phyloP scores from a whole-genome alignment of 169 alveolate species.

The Eimeria necatrix region DNA sequence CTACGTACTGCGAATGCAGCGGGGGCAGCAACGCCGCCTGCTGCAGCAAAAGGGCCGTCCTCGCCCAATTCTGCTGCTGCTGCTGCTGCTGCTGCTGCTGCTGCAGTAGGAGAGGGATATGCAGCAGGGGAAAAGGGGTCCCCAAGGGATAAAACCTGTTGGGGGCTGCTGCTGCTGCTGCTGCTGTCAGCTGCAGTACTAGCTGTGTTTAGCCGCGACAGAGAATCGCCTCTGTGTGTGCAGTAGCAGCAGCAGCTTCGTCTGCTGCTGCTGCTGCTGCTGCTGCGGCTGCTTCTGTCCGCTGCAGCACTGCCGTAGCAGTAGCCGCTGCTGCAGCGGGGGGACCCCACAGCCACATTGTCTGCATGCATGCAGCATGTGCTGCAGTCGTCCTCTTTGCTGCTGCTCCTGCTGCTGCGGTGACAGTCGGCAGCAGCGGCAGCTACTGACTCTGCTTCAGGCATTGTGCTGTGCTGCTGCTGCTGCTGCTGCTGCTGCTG shows the following conservation, averaged over 20 bases:
- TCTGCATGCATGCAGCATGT: slow-evolving; percentile 31
- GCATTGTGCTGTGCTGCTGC: slow-evolving; percentile 30
- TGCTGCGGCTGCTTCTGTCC: not conserved
- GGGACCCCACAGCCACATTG: not conserved
- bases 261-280: slow-evolving; percentile 16
- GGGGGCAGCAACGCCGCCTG: not conserved
- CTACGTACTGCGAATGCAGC: not conserved
- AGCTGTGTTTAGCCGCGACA: not conserved
- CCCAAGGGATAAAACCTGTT: not conserved
- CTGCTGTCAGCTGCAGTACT: slow-evolving; percentile 17
- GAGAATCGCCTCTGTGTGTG: not conserved
- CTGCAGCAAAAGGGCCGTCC: not conserved
- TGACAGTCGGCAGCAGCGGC: not conserved
- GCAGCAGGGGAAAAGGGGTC: slow-evolving; percentile 4
- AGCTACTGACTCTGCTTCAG: slow-evolving; percentile 16
- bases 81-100: slow-evolving; percentile 47
- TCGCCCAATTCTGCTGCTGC: slow-evolving; percentile 7
- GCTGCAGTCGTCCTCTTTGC: slow-evolving; percentile 40
- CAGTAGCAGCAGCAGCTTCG: not conserved
- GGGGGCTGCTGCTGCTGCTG: not conserved
- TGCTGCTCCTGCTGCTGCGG: slow-evolving; percentile 41
- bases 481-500: slow-evolving; percentile 25
- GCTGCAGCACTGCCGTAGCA: not conserved
- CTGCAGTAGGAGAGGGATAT: not conserved
- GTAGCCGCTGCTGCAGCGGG: slow-evolving; percentile 24